Percentiles rank a stretch among this genome's conserved stretches.
phyloP scores from a whole-genome alignment of 2,329 filamentous ascomycete genomes.

The Neopestalotiopsis rosae region DNA sequence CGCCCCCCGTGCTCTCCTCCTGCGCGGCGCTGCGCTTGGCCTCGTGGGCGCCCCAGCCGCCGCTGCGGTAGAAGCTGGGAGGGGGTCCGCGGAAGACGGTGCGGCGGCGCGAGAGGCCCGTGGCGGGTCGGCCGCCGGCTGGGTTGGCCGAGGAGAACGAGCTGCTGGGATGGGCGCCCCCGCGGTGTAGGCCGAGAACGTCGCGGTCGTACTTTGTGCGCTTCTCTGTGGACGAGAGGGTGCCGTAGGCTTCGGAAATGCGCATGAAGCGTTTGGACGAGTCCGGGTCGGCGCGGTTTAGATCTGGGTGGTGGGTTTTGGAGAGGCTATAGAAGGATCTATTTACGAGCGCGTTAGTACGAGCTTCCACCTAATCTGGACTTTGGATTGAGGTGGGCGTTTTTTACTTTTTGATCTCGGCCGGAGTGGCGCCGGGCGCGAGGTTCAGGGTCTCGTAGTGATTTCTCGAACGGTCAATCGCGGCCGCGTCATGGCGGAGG shows the following conservation, averaged over 20 bases:
- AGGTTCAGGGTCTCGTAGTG: conserved; percentile 86
- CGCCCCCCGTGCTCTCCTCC: conserved; percentile 39
- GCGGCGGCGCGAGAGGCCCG: conserved; percentile 78
- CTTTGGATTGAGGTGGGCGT: too few species aligned
- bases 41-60: conserved; percentile 74
- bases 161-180: conserved; percentile 37
- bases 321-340: conserved; percentile 89
- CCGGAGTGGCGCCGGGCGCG: conserved; percentile 68
- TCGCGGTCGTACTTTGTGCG: conserved; percentile 83
- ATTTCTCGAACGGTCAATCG: conserved; percentile 50
- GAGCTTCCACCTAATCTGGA: too few species aligned
- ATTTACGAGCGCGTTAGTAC: background rate
- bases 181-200: conserved; percentile 49
- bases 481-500: conserved; percentile 34
- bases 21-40: conserved; percentile 64
- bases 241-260: conserved; percentile 82
- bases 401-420: conserved; percentile 82
- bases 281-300: conserved; percentile 76
- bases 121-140: conserved; percentile 78
- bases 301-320: conserved; percentile 91
- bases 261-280: conserved; percentile 80
- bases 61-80: conserved; percentile 84
- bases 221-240: conserved; percentile 75
- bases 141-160: conserved; percentile 64
- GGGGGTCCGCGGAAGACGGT: conserved; percentile 84